phyloP scores from a whole-genome alignment of 73 alveolate species.

The Stentor roeselii region DNA sequence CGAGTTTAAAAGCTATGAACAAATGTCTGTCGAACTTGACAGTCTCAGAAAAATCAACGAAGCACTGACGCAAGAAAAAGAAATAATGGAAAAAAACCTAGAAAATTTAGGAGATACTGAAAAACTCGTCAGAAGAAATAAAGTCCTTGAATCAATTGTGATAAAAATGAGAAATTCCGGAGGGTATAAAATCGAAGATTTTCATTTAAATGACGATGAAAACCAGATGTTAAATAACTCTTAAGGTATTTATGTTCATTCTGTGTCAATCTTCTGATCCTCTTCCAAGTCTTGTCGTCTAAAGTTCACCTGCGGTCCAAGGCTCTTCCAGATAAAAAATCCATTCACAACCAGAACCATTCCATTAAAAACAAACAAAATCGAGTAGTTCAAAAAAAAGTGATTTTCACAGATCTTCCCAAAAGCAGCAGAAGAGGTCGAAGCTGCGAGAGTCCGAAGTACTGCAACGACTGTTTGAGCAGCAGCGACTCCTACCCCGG shows the following conservation, averaged over 20 bases:
- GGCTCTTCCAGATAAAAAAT: not conserved
- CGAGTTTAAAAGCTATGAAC: not conserved
- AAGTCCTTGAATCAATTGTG: not conserved
- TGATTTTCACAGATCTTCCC: not conserved
- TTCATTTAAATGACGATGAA: not conserved
- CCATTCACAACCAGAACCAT: not conserved
- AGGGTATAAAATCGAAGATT: not conserved
- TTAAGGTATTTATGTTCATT: not conserved
- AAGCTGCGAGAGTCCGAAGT: not conserved
- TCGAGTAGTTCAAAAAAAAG: not conserved
- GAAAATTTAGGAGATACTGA: not conserved
- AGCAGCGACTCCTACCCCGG: not conserved
- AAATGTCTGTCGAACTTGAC: not conserved
- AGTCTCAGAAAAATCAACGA: too few relatives aligned
- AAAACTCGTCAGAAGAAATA: not conserved
- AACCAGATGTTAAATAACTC: not conserved
- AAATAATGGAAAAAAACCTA: too few relatives aligned
- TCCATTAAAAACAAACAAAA: not conserved
- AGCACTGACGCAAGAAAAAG: not conserved
- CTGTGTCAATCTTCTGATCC: not conserved
- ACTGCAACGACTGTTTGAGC: not conserved
- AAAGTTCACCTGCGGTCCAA: not conserved
- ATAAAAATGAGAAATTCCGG: not conserved
- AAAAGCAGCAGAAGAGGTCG: not conserved
- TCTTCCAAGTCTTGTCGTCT: not conserved